Conservation (phyloP, 2,329 filamentous ascomycete species). For the Penicillium occitanis region DNA sequence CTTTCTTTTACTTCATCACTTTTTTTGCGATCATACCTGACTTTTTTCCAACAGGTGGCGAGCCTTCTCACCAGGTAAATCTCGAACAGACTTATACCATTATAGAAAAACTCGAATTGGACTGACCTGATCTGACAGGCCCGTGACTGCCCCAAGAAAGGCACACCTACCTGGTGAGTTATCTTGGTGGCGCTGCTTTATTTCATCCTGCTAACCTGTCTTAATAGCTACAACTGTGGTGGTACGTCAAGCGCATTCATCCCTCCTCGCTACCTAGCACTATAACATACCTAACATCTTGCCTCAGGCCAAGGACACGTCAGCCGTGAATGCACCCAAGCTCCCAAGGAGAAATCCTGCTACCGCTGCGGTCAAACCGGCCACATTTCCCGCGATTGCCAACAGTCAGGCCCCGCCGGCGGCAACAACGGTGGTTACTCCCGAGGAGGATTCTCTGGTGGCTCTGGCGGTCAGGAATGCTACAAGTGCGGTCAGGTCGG, state of each 20-base stretch:
- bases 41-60: constrained; percentile 58
- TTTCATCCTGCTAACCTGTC: constrained; percentile 23
- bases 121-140: constrained; percentile 53
- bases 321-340: constrained; percentile 86
- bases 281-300: constrained; percentile 27
- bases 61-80: constrained; percentile 71
- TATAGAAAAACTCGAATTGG: background rate
- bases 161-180: constrained; percentile 75
- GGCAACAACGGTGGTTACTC: constrained; percentile 45
- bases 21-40: constrained; percentile 8
- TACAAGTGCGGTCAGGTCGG: constrained; percentile 98
- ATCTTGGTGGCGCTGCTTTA: background rate
- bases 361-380: constrained; percentile 70
- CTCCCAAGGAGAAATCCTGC: constrained; percentile 78
- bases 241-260: constrained; percentile 51
- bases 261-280: constrained; percentile 22
- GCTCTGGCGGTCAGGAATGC: constrained; percentile 64
- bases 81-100: constrained; percentile 15
- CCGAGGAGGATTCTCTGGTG: constrained; percentile 16
- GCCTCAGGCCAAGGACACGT: constrained; percentile 67
- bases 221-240: constrained; percentile 74
- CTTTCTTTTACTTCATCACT: background rate
- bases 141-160: constrained; percentile 82
- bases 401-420: constrained; percentile 48
- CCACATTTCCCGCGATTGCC: constrained; percentile 82